Percentiles rank a stretch among this genome's conserved stretches.
These are phyloP conservation scores for Xylaria sp. DNA, from an alignment of 2,329 filamentous ascomycete species.

Conservation along the genomic window DNA sequence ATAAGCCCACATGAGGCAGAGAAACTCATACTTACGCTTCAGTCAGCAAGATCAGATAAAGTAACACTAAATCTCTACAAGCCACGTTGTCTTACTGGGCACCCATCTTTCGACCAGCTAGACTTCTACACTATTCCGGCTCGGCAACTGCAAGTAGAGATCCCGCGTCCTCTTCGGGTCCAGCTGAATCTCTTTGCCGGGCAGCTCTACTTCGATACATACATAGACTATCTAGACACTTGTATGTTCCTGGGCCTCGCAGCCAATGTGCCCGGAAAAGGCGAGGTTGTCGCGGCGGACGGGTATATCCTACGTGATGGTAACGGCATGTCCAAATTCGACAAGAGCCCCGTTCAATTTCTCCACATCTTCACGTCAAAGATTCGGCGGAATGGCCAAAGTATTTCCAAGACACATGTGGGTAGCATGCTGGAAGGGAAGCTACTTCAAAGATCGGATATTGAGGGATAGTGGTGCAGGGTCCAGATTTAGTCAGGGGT, in stretches of 20 bases:
- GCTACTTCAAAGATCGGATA: constrained; percentile 15
- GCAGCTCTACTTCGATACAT: constrained; percentile 29
- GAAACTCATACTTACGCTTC: background rate
- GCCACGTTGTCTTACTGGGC: constrained; percentile 17
- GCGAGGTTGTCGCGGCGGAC: constrained; percentile 19
- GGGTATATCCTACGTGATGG: constrained; percentile 27
- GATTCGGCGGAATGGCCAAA: background rate
- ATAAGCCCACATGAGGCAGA: constrained; percentile 33
- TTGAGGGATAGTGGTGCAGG: constrained; percentile 2
- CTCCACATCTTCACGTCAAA: background rate
- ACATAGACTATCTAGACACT: constrained; percentile 22
- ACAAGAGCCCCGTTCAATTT: background rate
- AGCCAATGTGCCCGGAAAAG: background rate
- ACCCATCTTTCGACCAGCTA: constrained; percentile 22
- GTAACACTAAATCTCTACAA: constrained; percentile 32
- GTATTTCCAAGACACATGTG: constrained; percentile 28
- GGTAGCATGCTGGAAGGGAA: constrained; percentile 28
- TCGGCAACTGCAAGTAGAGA: background rate
- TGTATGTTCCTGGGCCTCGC: constrained; percentile 30
- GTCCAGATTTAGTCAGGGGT: background rate
- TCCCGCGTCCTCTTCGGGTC: constrained; percentile 1
- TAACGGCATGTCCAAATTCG: background rate
- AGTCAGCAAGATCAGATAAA: background rate
- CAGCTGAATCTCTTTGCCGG: constrained; percentile 31
- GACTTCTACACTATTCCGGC: constrained; percentile 26